A percentile compares a stretch with the other conserved stretches of the same genome.
These are phyloP conservation scores for Crepidotus sp. DNA, from an alignment of 1,284 basidiomycete genomes.

Conservation along the genomic window DNA sequence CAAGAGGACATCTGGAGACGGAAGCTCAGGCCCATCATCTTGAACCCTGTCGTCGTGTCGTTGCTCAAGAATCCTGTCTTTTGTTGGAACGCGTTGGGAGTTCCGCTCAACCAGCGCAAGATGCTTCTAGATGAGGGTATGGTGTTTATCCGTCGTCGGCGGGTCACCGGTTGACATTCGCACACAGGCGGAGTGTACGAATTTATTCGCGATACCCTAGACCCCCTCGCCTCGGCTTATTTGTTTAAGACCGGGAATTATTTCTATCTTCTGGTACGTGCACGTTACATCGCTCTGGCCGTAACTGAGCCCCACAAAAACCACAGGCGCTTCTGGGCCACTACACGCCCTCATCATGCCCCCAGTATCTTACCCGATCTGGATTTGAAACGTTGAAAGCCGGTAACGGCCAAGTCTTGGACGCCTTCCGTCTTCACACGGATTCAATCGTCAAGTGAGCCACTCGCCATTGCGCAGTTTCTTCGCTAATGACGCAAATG, in stretches of 20 bases:
- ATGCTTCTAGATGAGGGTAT: slow-evolving; percentile 55
- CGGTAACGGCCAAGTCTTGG: slow-evolving; percentile 39
- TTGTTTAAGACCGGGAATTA: slow-evolving; percentile 53
- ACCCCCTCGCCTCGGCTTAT: slow-evolving; percentile 49
- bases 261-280: slow-evolving; percentile 54
- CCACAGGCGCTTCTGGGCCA: slow-evolving; percentile 49
- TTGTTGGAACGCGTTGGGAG: slow-evolving; percentile 79
- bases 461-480: not conserved
- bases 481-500: slow-evolving; percentile 3
- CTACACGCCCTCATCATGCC: slow-evolving; percentile 65
- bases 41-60: slow-evolving; percentile 58
- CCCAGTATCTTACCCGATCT: slow-evolving; percentile 60
- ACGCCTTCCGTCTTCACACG: slow-evolving; percentile 71
- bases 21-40: slow-evolving; percentile 53
- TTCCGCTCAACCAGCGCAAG: slow-evolving; percentile 68
- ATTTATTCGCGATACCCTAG: slow-evolving; percentile 55
- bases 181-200: slow-evolving; percentile 40
- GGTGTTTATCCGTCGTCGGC: not conserved
- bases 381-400: slow-evolving; percentile 52
- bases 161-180: not conserved
- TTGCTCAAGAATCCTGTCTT: slow-evolving; percentile 60
- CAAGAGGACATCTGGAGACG: slow-evolving; percentile 62
- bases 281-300: not conserved
- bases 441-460: slow-evolving; percentile 69
- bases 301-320: too few relatives aligned